A percentile compares a stretch with the other conserved stretches of the same genome.
Evolutionary conservation across 169 alveolate species (phyloP).

Genomic region (Theileria sp.): DNA sequence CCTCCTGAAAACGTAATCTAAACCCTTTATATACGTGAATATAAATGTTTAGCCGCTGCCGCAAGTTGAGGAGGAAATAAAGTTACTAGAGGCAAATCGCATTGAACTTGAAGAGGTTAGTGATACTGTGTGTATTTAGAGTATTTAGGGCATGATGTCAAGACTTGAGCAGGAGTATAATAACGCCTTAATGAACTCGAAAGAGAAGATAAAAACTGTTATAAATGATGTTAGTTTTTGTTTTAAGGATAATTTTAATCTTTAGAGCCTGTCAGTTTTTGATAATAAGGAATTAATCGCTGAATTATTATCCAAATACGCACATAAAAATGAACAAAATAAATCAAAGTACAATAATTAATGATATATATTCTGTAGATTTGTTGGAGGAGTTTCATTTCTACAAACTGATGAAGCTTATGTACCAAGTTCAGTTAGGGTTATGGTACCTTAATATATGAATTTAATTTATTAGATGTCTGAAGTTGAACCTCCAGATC

Average conservation of each 20-base stretch:
- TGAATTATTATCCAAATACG: slow-evolving; percentile 15
- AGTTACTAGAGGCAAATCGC: slow-evolving; percentile 67
- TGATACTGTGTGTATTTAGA: not conserved
- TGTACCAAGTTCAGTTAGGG: slow-evolving; percentile 66
- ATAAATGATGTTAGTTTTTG: slow-evolving; percentile 31
- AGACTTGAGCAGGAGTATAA: slow-evolving; percentile 57
- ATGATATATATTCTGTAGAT: not conserved
- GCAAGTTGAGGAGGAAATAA: slow-evolving; percentile 70
- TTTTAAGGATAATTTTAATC: not conserved
- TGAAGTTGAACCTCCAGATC: slow-evolving; percentile 55
- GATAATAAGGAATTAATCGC: slow-evolving; percentile 35
- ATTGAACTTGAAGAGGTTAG: slow-evolving; percentile 73
- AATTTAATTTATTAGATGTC: slow-evolving; percentile 43
- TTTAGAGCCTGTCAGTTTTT: slow-evolving; percentile 32
- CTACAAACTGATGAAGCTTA: slow-evolving; percentile 31
- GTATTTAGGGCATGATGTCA: slow-evolving; percentile 63
- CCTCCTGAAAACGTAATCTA: slow-evolving; percentile 77
- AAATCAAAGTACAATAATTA: slow-evolving; percentile 7
- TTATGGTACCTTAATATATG: slow-evolving; percentile 24
- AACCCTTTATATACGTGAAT: not conserved
- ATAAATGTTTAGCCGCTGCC: slow-evolving; percentile 71
- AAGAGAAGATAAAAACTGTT: slow-evolving; percentile 35
- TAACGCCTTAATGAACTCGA: slow-evolving; percentile 47
- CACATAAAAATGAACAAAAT: slow-evolving; percentile 23
- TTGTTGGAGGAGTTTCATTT: slow-evolving; percentile 33